Evolutionary conservation across 331 rosid species (phyloP), one percentile per base, ranked within the genome.

Genomic region (Acacia concinna): DNA sequence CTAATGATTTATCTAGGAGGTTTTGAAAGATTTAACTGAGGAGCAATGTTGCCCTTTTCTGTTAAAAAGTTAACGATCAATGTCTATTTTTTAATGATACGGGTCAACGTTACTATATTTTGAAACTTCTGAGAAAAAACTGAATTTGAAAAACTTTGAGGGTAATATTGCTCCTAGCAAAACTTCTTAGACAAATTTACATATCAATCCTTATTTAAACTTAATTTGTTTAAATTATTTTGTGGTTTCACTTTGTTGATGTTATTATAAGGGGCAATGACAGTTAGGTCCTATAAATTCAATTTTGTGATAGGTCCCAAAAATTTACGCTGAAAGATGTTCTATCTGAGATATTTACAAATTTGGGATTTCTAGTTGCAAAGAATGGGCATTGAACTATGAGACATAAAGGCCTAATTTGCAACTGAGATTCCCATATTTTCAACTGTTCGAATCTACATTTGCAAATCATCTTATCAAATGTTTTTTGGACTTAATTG

Each of bases 1-100:
- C 82, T 71, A 35, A 68, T 67, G 18, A 37, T 68, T 81, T 68
- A 9, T 46, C 74, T 82, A 72, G 43, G 46, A 52, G 73, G 30
- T 71, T 44, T 84, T 68, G n/a, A 3, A 60, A n/a, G n/a, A n/a
- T n/a, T n/a, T n/a, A n/a, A n/a, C n/a, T n/a, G n/a, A n/a, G n/a
- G n/a, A n/a, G n/a, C n/a, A n/a, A n/a, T n/a, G n/a, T n/a, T n/a
- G n/a, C n/a, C n/a, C n/a, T n/a, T n/a, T n/a, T n/a, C n/a, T n/a
- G n/a, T n/a, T n/a, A n/a, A n/a, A n/a, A n/a, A n/a, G n/a, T n/a
- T n/a, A n/a, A n/a, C n/a, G n/a, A n/a, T n/a, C n/a, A n/a, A n/a
- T n/a, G n/a, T n/a, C n/a, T n/a, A n/a, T n/a, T n/a, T n/a, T n/a
- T n/a, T n/a, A n/a, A n/a, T n/a, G n/a, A n/a, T n/a, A n/a, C n/a